Conservation (phyloP, 73 alveolate genomes). For the Stentor coeruleus region DNA sequence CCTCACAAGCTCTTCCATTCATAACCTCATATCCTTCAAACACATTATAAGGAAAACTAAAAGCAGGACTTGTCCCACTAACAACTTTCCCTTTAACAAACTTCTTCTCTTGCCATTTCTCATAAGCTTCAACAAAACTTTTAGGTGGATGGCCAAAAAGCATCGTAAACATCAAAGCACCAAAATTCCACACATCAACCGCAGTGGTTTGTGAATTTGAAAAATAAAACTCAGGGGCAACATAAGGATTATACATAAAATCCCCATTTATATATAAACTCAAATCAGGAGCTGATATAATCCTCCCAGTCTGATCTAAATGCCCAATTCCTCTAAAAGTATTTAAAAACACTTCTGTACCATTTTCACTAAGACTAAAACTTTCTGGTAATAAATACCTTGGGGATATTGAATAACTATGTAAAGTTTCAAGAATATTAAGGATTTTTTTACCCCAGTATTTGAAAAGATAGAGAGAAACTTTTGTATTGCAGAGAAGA, state of each 20-base stretch:
- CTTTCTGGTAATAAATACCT: constrained; percentile 52
- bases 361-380: constrained; percentile 65
- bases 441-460: constrained; percentile 73
- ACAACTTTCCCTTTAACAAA: constrained; percentile 27
- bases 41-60: constrained; percentile 4
- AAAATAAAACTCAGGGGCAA: constrained; percentile 75
- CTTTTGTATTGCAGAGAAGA: constrained; percentile 72
- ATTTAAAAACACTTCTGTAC: constrained; percentile 52
- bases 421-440: constrained; percentile 52
- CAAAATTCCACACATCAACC: constrained; percentile 81
- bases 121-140: constrained; percentile 51
- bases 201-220: constrained; percentile 56
- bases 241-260: constrained; percentile 59
- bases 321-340: constrained; percentile 51
- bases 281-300: constrained; percentile 46
- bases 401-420: constrained; percentile 51
- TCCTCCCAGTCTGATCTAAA: constrained; percentile 33
- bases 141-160: constrained; percentile 69
- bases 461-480: constrained; percentile 73
- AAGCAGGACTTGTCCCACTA: background rate
- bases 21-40: background rate
- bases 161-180: constrained; percentile 63
- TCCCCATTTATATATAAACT: constrained; percentile 43
- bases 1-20: background rate
- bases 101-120: constrained; percentile 56